Evolutionary conservation across 306 rosid species (phyloP).

Genomic region (Carpinus fangiana): DNA sequence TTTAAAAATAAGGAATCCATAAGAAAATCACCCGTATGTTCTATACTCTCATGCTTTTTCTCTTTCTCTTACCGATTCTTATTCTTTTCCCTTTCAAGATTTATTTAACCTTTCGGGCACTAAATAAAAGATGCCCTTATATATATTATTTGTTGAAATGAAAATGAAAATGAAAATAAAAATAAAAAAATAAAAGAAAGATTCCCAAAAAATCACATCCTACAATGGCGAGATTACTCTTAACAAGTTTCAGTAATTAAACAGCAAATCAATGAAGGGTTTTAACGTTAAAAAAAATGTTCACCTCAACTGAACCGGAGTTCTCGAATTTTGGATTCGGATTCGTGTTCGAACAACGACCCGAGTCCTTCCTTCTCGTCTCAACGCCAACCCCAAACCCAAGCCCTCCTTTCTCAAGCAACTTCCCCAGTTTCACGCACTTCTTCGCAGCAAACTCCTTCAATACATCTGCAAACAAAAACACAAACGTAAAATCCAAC

Average conservation of each 20-base stretch:
- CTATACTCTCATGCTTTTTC: neutral
- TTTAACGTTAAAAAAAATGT: slow-evolving; percentile 6
- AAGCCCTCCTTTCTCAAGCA: slow-evolving; percentile 56
- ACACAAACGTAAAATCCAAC: neutral
- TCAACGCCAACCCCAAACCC: slow-evolving; percentile 30
- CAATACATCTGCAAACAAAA: slow-evolving; percentile 61
- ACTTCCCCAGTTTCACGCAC: slow-evolving; percentile 69
- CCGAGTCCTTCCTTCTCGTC: slow-evolving; percentile 39
- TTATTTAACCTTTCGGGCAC: neutral
- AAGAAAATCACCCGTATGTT: neutral
- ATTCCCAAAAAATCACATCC: neutral
- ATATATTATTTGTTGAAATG: neutral
- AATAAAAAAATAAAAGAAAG: slow-evolving; percentile 13
- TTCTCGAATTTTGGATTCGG: slow-evolving; percentile 30
- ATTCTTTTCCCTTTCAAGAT: neutral
- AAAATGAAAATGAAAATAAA: neutral
- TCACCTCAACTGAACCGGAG: slow-evolving; percentile 37
- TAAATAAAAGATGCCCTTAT: slow-evolving; percentile 2
- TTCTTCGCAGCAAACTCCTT: slow-evolving; percentile 91
- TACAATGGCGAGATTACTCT: neutral
- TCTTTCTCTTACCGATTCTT: neutral
- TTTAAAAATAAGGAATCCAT: neutral
- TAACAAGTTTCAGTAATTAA: neutral
- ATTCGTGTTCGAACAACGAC: slow-evolving; percentile 36
- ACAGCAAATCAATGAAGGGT: neutral